Conservation (phyloP, 179 eudicot species). For the Nepenthes alata region DNA sequence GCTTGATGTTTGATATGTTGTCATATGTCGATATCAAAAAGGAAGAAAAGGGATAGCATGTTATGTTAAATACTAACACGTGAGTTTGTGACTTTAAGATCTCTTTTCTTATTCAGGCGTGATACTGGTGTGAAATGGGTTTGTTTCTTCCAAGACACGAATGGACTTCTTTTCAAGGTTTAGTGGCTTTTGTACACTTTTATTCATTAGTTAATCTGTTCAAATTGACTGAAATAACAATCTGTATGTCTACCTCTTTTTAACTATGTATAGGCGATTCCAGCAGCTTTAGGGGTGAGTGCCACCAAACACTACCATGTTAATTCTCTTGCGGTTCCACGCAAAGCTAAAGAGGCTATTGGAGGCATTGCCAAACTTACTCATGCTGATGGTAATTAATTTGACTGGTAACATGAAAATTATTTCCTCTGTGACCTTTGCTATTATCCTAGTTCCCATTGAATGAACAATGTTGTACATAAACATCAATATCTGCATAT, state of each 20-base stretch:
- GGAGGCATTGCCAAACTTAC: conserved; percentile 97
- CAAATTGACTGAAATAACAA: background rate
- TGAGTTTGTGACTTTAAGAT: background rate
- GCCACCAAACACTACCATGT: conserved; percentile 69
- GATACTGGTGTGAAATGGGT: conserved; percentile 88
- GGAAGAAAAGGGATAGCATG: no score
- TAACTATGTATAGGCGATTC: conserved; percentile 55
- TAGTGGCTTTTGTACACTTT: conserved; percentile 5
- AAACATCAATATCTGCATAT: no score
- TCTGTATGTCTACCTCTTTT: background rate
- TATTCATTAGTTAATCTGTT: background rate
- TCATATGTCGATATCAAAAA: no score
- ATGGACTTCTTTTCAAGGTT: conserved; percentile 98
- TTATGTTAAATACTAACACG: no score
- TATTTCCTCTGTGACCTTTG: background rate
- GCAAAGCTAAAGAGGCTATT: conserved; percentile 98
- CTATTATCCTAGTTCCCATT: background rate
- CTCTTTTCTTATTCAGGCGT: conserved; percentile 33
- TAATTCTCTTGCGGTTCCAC: conserved; percentile 94
- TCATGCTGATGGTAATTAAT: conserved; percentile 72
- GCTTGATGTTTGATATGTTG: no score
- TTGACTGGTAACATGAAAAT: background rate
- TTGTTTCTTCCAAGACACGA: conserved; percentile 95
- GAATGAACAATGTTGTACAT: background rate
- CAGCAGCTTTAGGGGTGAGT: conserved; percentile 87